Percentiles rank a stretch among this genome's conserved stretches.
Evolutionary conservation across 495 filamentous ascomycete genomes (phyloP).

Genomic region (Neurospora sp.): DNA sequence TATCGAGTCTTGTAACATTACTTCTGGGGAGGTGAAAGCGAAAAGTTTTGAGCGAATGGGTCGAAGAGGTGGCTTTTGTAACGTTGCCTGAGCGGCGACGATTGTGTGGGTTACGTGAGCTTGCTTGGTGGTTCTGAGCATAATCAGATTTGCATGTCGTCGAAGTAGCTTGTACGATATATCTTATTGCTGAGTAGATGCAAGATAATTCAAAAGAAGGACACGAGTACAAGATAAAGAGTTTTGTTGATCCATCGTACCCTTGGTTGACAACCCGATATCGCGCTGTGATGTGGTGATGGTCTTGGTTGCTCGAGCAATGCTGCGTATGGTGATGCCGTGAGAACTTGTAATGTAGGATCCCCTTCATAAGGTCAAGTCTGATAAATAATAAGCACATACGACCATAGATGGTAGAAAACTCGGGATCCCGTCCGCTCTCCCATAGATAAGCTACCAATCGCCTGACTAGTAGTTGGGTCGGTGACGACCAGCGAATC

Average conservation of each 20-base stretch:
- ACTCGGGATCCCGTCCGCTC: conserved; percentile 44
- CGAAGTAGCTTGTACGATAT: background rate
- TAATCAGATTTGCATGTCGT: background rate
- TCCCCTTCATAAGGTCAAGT: background rate
- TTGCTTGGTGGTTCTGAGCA: background rate
- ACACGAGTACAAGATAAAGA: background rate
- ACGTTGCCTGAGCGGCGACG: background rate
- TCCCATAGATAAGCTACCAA: conserved; percentile 24
- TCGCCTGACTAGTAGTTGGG: conserved; percentile 20
- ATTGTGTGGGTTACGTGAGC: background rate
- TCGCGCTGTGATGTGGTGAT: background rate
- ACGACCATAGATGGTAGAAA: conserved; percentile 36
- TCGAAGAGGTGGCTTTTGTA: background rate
- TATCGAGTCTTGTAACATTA: background rate
- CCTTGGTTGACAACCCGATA: background rate
- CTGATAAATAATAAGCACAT: conserved; percentile 11
- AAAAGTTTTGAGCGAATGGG: background rate
- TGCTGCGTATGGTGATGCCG: background rate
- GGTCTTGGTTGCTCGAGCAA: background rate
- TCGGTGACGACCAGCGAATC: conserved; percentile 33
- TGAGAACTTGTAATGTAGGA: background rate
- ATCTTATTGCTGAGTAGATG: background rate
- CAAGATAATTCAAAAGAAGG: background rate
- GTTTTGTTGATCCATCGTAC: background rate
- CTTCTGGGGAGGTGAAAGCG: background rate